Percentiles rank a stretch among this genome's conserved stretches.
Evolutionary conservation across 345 rosid genomes (phyloP).

Genomic region (Rhodamnia argentea): DNA sequence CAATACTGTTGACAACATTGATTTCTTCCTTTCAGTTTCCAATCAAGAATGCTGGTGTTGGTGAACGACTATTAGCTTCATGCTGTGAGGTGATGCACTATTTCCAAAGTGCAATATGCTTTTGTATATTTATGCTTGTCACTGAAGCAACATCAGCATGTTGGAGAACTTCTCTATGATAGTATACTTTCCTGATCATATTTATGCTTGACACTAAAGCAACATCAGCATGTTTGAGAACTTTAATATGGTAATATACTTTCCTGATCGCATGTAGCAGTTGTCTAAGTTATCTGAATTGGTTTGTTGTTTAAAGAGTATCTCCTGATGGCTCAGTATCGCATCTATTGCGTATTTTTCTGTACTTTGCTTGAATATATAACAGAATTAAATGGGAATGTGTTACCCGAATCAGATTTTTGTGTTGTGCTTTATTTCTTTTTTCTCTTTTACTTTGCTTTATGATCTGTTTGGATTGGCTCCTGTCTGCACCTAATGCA

Average conservation of each 20-base stretch:
- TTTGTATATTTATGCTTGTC: not conserved
- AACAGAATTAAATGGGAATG: not conserved
- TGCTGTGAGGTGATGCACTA: slow-evolving; percentile 71
- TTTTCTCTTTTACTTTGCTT: not conserved
- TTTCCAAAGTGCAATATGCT: not conserved
- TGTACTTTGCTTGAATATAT: not conserved
- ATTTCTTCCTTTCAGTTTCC: slow-evolving; percentile 15
- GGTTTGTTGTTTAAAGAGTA: not conserved
- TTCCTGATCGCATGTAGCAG: not conserved
- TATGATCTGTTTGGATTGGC: not conserved
- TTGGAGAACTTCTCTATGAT: not conserved
- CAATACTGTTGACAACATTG: not conserved
- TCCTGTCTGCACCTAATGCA: not conserved
- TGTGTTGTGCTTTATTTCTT: not conserved
- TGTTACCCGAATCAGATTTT: not conserved
- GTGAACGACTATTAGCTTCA: slow-evolving; percentile 52
- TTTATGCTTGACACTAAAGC: not conserved
- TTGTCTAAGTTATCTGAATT: not conserved
- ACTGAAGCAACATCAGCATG: not conserved
- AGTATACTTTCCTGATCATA: not conserved
- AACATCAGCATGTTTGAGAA: not conserved
- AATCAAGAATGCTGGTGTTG: slow-evolving; percentile 45
- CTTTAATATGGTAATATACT: not conserved
- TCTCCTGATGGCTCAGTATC: not conserved
- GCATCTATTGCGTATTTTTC: not conserved